Percentiles rank a stretch among this genome's conserved stretches.
Evolutionary conservation across 495 filamentous ascomycete species (phyloP).

Genomic region (Hypoxylon fuscum): DNA sequence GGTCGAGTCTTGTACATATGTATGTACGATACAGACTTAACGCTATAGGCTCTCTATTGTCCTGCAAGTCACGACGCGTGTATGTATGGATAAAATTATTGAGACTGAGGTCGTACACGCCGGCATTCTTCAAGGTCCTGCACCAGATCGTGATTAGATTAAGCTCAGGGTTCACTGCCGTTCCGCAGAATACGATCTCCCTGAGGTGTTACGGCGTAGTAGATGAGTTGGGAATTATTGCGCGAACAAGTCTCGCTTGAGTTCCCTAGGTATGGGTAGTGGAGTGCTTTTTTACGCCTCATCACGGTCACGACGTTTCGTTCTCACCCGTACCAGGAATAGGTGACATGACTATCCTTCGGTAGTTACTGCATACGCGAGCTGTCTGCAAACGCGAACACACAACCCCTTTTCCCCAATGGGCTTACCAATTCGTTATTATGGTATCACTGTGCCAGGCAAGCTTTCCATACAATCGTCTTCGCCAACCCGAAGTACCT

Average conservation of each 20-base stretch:
- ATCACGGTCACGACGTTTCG: slow-evolving; percentile 17
- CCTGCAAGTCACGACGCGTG: slow-evolving; percentile 21
- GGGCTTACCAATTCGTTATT: slow-evolving; percentile 16
- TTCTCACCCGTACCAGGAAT: slow-evolving; percentile 9
- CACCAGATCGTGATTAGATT: slow-evolving; percentile 29
- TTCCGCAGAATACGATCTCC: slow-evolving; percentile 22
- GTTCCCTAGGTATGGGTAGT: slow-evolving; percentile 10
- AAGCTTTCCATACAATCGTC: slow-evolving; percentile 7
- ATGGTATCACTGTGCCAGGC: slow-evolving; percentile 8
- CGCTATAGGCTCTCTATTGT: slow-evolving; percentile 2
- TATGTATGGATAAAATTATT: slow-evolving; percentile 18
- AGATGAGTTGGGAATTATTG: slow-evolving; percentile 37
- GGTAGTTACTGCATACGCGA: slow-evolving; percentile 33
- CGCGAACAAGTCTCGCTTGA: slow-evolving; percentile 30
- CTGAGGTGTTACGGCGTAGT: slow-evolving; percentile 23
- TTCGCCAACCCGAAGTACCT: slow-evolving; percentile 12
- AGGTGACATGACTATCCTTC: slow-evolving; percentile 30
- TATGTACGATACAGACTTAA: slow-evolving; percentile 2
- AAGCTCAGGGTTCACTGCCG: slow-evolving; percentile 28
- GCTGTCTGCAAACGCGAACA: slow-evolving; percentile 32
- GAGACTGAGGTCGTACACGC: slow-evolving; percentile 7
- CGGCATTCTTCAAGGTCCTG: slow-evolving; percentile 18
- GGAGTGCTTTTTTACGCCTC: slow-evolving; percentile 12
- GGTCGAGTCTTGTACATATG: slow-evolving; percentile 8
- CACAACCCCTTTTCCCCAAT: slow-evolving; percentile 9